phyloP scores from a whole-genome alignment of 2,329 filamentous ascomycete species.

The Xylaria sp. region DNA sequence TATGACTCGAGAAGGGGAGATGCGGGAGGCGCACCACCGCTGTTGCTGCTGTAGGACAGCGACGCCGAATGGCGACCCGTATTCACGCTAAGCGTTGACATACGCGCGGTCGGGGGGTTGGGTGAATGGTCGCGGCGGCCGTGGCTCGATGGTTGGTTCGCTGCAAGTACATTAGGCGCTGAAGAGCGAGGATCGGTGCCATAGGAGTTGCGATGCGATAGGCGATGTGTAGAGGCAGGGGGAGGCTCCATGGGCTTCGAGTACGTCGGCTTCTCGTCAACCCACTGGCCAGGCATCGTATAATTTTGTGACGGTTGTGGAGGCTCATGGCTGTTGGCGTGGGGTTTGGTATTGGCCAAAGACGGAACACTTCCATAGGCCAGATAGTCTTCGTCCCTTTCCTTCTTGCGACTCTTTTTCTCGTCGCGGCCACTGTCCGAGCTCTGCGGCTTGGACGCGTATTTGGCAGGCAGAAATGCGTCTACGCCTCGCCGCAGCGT shows the following conservation, averaged over 20 bases:
- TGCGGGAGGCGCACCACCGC: slow-evolving; percentile 65
- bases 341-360: slow-evolving; percentile 29
- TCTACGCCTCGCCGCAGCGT: slow-evolving; percentile 48
- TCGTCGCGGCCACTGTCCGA: slow-evolving; percentile 50
- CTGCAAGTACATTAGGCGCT: slow-evolving; percentile 55
- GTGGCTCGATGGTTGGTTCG: slow-evolving; percentile 51
- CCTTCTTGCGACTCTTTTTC: slow-evolving; percentile 51
- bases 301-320: slow-evolving; percentile 48
- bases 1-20: slow-evolving; percentile 94
- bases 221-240: slow-evolving; percentile 37
- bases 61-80: slow-evolving; percentile 56
- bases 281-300: slow-evolving; percentile 52
- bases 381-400: slow-evolving; percentile 58
- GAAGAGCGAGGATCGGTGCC: slow-evolving; percentile 54
- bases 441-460: slow-evolving; percentile 46
- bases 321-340: slow-evolving; percentile 37
- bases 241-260: slow-evolving; percentile 39
- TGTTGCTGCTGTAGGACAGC: slow-evolving; percentile 57
- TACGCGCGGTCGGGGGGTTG: slow-evolving; percentile 60
- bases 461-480: slow-evolving; percentile 49
- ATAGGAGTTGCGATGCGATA: slow-evolving; percentile 49
- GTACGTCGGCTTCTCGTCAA: slow-evolving; percentile 52
- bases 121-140: slow-evolving; percentile 57
- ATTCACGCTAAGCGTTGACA: slow-evolving; percentile 65
- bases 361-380: slow-evolving; percentile 59